phyloP scores from a whole-genome alignment of 306 rosid species.

The Glycine tomentella region DNA sequence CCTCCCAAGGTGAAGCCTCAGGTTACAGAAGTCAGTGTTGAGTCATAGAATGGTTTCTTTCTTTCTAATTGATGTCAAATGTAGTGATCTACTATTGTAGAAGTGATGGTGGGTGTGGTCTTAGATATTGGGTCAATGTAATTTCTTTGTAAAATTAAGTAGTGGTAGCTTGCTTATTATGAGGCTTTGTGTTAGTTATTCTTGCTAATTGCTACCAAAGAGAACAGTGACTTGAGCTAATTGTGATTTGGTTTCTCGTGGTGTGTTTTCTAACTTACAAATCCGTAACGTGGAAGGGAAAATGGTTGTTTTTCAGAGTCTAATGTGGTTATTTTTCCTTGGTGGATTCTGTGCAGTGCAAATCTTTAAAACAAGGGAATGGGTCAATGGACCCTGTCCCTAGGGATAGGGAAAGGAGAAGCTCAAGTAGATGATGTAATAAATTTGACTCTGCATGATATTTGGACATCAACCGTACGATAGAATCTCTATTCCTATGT shows the following conservation, averaged over 20 bases:
- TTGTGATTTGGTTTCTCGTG: slow-evolving; percentile 14
- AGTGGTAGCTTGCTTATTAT: slow-evolving; percentile 42
- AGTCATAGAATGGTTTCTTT: slow-evolving; percentile 47
- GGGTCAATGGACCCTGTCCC: background rate
- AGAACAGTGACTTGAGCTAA: slow-evolving; percentile 47
- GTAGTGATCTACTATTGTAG: slow-evolving; percentile 17
- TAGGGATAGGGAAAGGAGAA: background rate
- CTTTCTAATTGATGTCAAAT: background rate
- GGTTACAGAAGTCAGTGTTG: slow-evolving; percentile 69
- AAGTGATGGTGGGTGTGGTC: slow-evolving; percentile 13
- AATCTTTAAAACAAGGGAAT: background rate
- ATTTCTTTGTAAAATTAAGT: slow-evolving; percentile 58
- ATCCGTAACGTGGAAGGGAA: background rate
- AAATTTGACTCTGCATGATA: background rate
- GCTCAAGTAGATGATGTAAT: background rate
- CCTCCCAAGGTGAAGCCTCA: slow-evolving; percentile 76
- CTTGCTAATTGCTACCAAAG: slow-evolving; percentile 34
- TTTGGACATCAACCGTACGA: background rate
- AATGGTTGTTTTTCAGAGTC: background rate
- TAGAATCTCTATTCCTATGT: background rate
- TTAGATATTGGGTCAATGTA: slow-evolving; percentile 42
- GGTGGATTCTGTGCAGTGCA: background rate
- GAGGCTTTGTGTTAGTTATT: slow-evolving; percentile 24
- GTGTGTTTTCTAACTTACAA: slow-evolving; percentile 12
- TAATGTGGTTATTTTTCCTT: background rate